Percentiles rank a stretch among this genome's conserved stretches.
Conservation (phyloP, 2,329 filamentous ascomycete species). For the Colletotrichum liriopes region DNA sequence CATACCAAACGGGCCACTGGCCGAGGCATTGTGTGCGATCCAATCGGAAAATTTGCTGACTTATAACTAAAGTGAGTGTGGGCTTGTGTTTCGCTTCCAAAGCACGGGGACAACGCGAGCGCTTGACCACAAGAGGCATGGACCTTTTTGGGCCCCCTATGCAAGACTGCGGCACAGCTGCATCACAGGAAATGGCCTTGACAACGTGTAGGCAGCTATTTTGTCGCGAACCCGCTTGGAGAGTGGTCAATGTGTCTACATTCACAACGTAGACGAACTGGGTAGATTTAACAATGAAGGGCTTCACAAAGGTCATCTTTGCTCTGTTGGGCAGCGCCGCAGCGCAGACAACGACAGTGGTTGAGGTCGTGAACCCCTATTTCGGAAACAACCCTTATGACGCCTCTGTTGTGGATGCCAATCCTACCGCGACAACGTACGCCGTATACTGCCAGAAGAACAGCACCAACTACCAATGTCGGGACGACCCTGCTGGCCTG, state of each 20-base stretch:
- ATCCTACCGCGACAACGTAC: constrained; percentile 50
- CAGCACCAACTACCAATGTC: constrained; percentile 47
- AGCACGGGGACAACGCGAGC: not conserved
- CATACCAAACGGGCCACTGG: not conserved
- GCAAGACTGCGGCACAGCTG: constrained; percentile 4
- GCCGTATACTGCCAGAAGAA: constrained; percentile 47
- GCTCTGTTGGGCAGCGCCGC: constrained; percentile 39
- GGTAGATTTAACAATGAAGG: not conserved
- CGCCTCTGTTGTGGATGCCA: constrained; percentile 51
- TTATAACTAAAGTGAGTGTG: not conserved
- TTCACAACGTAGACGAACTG: not conserved
- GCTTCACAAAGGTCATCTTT: constrained; percentile 1
- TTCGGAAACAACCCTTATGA: constrained; percentile 46
- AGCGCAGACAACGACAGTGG: constrained; percentile 47
- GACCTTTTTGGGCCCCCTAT: not conserved
- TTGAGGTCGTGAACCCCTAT: constrained; percentile 49
- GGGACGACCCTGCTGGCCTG: constrained; percentile 25
- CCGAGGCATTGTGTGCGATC: not conserved
- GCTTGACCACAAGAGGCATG: constrained; percentile 8
- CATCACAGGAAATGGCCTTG: not conserved
- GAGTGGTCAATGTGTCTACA: not conserved
- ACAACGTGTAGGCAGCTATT: not conserved
- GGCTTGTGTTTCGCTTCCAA: not conserved
- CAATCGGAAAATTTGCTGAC: constrained; percentile 22
- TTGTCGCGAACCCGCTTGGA: not conserved